A percentile compares a stretch with the other conserved stretches of the same genome.
Evolutionary conservation across 495 filamentous ascomycete genomes (phyloP).

Genomic region (Aspergillus indologenus): DNA sequence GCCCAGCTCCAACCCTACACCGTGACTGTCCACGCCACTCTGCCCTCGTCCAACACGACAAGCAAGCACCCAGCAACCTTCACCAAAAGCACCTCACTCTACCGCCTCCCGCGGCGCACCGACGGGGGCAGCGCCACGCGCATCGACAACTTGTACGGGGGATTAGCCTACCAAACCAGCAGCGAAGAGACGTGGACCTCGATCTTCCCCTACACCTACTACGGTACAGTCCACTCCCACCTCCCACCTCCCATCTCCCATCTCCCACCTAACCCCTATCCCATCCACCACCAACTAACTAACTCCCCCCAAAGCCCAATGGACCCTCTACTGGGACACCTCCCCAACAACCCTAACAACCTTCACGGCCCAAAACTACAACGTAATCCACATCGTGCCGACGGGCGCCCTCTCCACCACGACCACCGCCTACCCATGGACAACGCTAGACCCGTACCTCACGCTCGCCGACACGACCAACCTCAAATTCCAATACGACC

Average conservation of each 20-base stretch:
- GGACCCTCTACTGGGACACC: constrained; percentile 51
- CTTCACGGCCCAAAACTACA: constrained; percentile 52
- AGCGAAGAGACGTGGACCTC: constrained; percentile 43
- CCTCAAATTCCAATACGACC: background rate
- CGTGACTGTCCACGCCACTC: background rate
- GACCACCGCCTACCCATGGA: background rate
- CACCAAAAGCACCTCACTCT: constrained; percentile 38
- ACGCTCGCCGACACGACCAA: background rate
- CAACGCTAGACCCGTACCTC: background rate
- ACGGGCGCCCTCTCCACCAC: background rate
- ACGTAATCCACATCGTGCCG: constrained; percentile 53
- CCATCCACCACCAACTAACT: too few relatives aligned
- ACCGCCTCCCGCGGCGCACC: constrained; percentile 54
- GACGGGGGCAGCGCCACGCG: constrained; percentile 57
- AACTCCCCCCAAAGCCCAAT: too few relatives aligned
- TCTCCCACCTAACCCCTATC: background rate
- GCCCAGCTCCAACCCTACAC: background rate
- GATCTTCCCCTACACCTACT: constrained; percentile 63
- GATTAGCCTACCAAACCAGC: constrained; percentile 40
- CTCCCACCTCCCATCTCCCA: background rate
- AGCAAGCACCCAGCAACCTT: background rate
- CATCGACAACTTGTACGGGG: constrained; percentile 60
- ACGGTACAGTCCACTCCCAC: constrained; percentile 34
- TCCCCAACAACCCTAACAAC: constrained; percentile 24
- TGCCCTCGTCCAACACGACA: background rate